These are phyloP conservation scores for Chaetomiaceae sp. DNA, from an alignment of 2,329 filamentous ascomycete species.

Conservation along the genomic window DNA sequence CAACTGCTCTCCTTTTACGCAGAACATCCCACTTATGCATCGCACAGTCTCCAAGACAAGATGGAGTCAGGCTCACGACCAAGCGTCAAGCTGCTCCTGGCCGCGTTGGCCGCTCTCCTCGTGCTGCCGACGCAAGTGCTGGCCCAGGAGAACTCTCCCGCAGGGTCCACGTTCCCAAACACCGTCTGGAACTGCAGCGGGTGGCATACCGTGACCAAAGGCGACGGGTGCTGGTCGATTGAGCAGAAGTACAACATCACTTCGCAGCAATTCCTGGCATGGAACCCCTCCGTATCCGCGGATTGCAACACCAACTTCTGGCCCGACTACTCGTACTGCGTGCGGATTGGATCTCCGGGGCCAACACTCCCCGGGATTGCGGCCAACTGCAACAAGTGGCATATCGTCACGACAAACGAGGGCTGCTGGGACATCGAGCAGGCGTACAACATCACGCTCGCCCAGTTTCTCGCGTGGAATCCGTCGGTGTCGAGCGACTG, in stretches of 20 bases:
- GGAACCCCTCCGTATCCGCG: background rate
- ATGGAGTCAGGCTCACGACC: background rate
- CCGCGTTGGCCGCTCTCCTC: background rate
- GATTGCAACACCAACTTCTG: constrained; percentile 1
- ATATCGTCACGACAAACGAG: background rate
- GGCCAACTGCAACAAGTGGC: constrained; percentile 4
- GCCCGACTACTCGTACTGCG: background rate
- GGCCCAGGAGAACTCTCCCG: background rate
- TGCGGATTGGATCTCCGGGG: background rate
- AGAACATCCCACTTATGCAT: no score
- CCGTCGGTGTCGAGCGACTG: constrained; percentile 29
- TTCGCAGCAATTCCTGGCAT: background rate
- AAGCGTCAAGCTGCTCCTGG: background rate
- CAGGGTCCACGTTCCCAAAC: background rate
- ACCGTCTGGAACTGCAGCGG: constrained; percentile 1
- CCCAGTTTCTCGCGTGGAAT: constrained; percentile 29
- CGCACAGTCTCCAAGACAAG: no score
- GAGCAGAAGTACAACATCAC: constrained; percentile 4
- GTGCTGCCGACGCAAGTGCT: background rate
- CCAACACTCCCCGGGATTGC: background rate
- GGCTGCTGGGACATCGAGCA: background rate
- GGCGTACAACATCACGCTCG: constrained; percentile 22
- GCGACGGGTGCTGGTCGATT: background rate
- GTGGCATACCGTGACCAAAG: background rate
- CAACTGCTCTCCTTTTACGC: no score